These are phyloP conservation scores for Schizonepeta tenuifolia DNA, from an alignment of 257 asterid genomes.

Conservation along the genomic window DNA sequence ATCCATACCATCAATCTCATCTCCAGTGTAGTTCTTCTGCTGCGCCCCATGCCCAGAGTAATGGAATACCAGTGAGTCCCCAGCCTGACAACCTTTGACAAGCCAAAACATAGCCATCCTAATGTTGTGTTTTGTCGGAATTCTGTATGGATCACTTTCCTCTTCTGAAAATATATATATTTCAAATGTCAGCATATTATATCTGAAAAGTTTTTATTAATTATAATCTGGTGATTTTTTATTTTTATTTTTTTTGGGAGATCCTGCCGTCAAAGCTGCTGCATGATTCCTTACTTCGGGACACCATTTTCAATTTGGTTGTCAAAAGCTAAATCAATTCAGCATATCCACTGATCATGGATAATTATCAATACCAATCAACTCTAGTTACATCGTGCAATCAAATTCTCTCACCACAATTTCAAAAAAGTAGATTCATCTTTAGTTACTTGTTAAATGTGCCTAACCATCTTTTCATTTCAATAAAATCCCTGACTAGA, in stretches of 20 bases:
- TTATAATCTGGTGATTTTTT: background rate
- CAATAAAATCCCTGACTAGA: conserved; percentile 20
- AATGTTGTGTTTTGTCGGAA: conserved; percentile 88
- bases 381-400: conserved; percentile 27
- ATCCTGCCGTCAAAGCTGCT: conserved; percentile 2
- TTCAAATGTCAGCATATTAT: background rate
- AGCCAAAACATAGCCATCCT: conserved; percentile 96
- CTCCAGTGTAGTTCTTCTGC: conserved; percentile 80
- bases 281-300: conserved; percentile 18
- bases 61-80: conserved; percentile 94
- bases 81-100: conserved; percentile 82
- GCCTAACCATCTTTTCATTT: too few relatives aligned
- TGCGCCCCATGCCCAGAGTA: conserved; percentile 94
- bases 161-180: conserved; percentile 64
- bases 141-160: conserved; percentile 75
- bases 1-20: conserved; percentile 93
- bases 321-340: conserved; percentile 30
- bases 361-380: conserved; percentile 19
- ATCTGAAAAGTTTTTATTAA: too few relatives aligned
- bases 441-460: conserved; percentile 32
- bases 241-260: too few relatives aligned
- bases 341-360: conserved; percentile 33
- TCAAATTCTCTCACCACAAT: conserved; percentile 38
- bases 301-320: conserved; percentile 26
- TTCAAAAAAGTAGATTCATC: conserved; percentile 45